phyloP scores from a whole-genome alignment of 176 grass and related monocot genomes.

The Saccharum spontaneum region DNA sequence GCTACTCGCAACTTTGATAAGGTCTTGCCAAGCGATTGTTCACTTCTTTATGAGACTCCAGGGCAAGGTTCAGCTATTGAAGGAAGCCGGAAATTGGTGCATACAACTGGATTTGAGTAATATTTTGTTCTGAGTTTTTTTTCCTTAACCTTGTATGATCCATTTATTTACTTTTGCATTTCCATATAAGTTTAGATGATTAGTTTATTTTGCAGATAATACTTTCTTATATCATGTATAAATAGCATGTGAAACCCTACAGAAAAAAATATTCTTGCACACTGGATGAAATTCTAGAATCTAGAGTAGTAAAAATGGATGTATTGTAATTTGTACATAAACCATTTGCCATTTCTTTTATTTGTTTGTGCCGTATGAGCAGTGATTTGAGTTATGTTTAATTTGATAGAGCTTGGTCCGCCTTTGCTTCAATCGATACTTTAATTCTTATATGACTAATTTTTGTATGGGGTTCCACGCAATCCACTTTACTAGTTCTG shows the following conservation, averaged over 20 bases:
- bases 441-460: not conserved
- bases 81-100: slow-evolving; percentile 53
- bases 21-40: slow-evolving; percentile 57
- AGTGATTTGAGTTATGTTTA: not conserved
- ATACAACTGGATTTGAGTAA: slow-evolving; percentile 55
- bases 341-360: not conserved
- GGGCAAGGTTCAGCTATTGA: slow-evolving; percentile 57
- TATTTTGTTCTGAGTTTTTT: slow-evolving; percentile 5
- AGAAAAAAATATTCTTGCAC: not conserved
- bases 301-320: not conserved
- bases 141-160: not conserved
- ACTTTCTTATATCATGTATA: not conserved
- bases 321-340: slow-evolving; percentile 4
- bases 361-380: not conserved
- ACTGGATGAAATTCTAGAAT: not conserved
- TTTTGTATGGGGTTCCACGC: not conserved
- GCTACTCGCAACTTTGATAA: slow-evolving; percentile 56
- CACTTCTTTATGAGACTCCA: slow-evolving; percentile 63
- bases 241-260: not conserved
- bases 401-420: not conserved
- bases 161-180: slow-evolving; percentile 12
- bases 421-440: not conserved
- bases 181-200: not conserved
- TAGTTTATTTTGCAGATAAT: not conserved
- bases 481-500: not conserved